phyloP scores from a whole-genome alignment of 169 alveolate genomes.

The Miamiensis avidus region DNA sequence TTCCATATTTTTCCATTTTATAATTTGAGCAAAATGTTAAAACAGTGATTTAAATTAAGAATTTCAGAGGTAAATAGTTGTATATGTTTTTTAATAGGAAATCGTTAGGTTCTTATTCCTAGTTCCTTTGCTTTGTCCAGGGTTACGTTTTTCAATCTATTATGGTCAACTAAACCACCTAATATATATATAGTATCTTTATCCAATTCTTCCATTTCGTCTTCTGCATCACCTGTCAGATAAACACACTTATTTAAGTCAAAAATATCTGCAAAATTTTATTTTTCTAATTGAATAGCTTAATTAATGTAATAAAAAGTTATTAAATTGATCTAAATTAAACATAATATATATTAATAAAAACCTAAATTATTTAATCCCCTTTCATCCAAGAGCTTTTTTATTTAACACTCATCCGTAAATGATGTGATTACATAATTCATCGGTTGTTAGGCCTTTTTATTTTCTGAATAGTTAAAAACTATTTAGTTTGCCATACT shows the following conservation, averaged over 20 bases:
- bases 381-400: slow-evolving; percentile 7
- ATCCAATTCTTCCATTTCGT: slow-evolving; percentile 24
- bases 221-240: slow-evolving; percentile 45
- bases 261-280: slow-evolving; percentile 27
- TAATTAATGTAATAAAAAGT: too few relatives aligned
- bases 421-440: slow-evolving; percentile 31
- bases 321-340: too few relatives aligned
- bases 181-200: slow-evolving; percentile 25
- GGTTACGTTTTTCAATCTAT: slow-evolving; percentile 46
- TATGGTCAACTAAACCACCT: slow-evolving; percentile 51
- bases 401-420: background rate
- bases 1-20: slow-evolving; percentile 37
- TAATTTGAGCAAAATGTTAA: slow-evolving; percentile 26
- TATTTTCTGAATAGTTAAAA: slow-evolving; percentile 23
- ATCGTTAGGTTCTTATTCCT: slow-evolving; percentile 20
- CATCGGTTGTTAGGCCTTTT: slow-evolving; percentile 29
- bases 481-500: slow-evolving; percentile 29
- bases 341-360: too few relatives aligned
- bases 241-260: slow-evolving; percentile 25
- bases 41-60: slow-evolving; percentile 36
- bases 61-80: slow-evolving; percentile 33
- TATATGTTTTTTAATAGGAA: slow-evolving; percentile 35
- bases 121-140: slow-evolving; percentile 25
- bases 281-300: slow-evolving; percentile 5
- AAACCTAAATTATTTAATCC: slow-evolving; percentile 34